Conservation (phyloP, 345 rosid species). For the Conringia planisiliqua region DNA sequence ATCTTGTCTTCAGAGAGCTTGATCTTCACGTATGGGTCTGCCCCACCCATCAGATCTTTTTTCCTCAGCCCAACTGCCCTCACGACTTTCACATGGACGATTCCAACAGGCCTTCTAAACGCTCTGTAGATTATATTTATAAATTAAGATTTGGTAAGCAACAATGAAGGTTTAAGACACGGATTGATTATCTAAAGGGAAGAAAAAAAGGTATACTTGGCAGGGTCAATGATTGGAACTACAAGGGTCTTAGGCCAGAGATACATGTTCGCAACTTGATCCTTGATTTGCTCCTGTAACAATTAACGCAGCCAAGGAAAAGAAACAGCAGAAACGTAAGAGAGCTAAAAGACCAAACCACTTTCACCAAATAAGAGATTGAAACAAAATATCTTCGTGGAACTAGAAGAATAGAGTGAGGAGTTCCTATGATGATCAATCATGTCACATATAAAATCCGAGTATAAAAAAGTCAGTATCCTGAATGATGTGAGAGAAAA, state of each 20-base stretch:
- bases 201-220: neutral
- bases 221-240: no score
- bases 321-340: slow-evolving; percentile 13
- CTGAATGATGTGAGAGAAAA: neutral
- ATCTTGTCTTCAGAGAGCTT: slow-evolving; percentile 81
- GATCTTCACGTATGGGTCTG: slow-evolving; percentile 93
- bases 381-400: neutral
- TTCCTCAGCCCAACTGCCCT: slow-evolving; percentile 80
- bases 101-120: slow-evolving; percentile 78
- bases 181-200: neutral
- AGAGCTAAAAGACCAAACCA: slow-evolving; percentile 8
- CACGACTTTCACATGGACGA: slow-evolving; percentile 71
- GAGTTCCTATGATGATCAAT: slow-evolving; percentile 5
- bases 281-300: neutral
- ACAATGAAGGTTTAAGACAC: neutral
- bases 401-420: slow-evolving; percentile 6
- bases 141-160: slow-evolving; percentile 24
- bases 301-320: neutral
- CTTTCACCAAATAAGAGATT: slow-evolving; percentile 1
- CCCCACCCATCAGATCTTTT: slow-evolving; percentile 88
- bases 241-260: slow-evolving; percentile 68
- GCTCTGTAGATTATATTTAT: slow-evolving; percentile 52
- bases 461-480: no score
- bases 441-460: no score
- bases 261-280: slow-evolving; percentile 91